Conservation (phyloP, 2,329 filamentous ascomycete species). For the Simplicillium aogashimaense region DNA sequence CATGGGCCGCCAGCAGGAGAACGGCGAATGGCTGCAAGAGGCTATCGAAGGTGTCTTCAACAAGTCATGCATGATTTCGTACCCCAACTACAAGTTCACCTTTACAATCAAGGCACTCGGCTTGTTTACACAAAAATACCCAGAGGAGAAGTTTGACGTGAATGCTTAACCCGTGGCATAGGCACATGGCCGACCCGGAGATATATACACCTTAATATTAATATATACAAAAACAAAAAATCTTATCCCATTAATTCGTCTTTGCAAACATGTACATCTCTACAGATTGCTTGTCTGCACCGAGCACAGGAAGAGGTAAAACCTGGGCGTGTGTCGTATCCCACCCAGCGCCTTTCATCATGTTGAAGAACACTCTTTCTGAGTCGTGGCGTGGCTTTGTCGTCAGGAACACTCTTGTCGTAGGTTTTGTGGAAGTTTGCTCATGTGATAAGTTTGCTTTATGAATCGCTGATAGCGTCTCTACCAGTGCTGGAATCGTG, state of each 20-base stretch:
- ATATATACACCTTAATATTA: too few relatives aligned
- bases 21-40: conserved; percentile 93
- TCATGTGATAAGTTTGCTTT: conserved; percentile 15
- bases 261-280: conserved; percentile 43
- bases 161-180: not conserved
- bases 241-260: conserved; percentile 1
- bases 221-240: too few relatives aligned
- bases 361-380: conserved; percentile 36
- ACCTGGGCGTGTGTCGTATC: conserved; percentile 25
- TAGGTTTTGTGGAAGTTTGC: not conserved
- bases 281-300: conserved; percentile 31
- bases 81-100: conserved; percentile 97
- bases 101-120: conserved; percentile 92
- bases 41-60: conserved; percentile 98
- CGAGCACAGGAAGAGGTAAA: conserved; percentile 35
- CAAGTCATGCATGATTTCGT: conserved; percentile 98
- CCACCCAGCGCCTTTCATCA: conserved; percentile 38
- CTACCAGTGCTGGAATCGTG: conserved; percentile 41
- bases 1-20: conserved; percentile 73
- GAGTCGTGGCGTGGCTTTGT: conserved; percentile 47
- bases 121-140: conserved; percentile 70
- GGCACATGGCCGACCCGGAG: too few relatives aligned
- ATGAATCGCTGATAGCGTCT: conserved; percentile 41
- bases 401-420: conserved; percentile 39
- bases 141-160: conserved; percentile 45